phyloP scores from a whole-genome alignment of 2,329 filamentous ascomycete species.

The Cordyceps fumosorosea region DNA sequence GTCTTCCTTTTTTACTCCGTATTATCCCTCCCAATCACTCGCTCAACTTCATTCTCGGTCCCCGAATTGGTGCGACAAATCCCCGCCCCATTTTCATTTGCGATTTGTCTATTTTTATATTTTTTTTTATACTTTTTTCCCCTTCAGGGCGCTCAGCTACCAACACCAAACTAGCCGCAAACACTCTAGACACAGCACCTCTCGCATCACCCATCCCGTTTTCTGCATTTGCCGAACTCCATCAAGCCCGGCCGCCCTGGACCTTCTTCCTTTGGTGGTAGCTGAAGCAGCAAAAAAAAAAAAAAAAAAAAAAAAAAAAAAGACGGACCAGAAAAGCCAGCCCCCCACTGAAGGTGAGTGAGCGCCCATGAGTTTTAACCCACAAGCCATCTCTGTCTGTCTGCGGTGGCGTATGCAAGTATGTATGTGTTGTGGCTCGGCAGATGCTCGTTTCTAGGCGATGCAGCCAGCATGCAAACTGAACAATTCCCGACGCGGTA shows the following conservation, averaged over 20 bases:
- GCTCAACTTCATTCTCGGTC: background rate
- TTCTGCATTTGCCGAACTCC: slow-evolving; percentile 2
- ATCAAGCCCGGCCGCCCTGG: background rate
- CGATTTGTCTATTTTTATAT: too few relatives aligned
- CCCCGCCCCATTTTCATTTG: too few relatives aligned
- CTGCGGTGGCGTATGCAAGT: too few relatives aligned
- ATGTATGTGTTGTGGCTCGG: background rate
- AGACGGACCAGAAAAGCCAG: too few relatives aligned
- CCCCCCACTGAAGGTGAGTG: too few relatives aligned
- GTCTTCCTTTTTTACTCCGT: background rate
- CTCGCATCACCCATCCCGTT: background rate
- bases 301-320: too few relatives aligned
- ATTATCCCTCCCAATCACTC: background rate
- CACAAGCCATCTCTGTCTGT: too few relatives aligned
- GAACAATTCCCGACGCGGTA: background rate
- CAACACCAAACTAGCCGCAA: background rate
- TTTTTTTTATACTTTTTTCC: background rate
- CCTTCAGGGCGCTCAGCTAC: background rate
- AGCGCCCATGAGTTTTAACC: too few relatives aligned
- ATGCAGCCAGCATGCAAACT: background rate
- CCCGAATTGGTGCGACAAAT: background rate
- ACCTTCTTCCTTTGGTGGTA: background rate
- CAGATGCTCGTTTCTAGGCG: background rate
- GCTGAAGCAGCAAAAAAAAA: too few relatives aligned
- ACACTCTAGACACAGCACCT: background rate